phyloP scores from a whole-genome alignment of 2,329 filamentous ascomycete genomes.

The Sclerotinia sclerotiorum region DNA sequence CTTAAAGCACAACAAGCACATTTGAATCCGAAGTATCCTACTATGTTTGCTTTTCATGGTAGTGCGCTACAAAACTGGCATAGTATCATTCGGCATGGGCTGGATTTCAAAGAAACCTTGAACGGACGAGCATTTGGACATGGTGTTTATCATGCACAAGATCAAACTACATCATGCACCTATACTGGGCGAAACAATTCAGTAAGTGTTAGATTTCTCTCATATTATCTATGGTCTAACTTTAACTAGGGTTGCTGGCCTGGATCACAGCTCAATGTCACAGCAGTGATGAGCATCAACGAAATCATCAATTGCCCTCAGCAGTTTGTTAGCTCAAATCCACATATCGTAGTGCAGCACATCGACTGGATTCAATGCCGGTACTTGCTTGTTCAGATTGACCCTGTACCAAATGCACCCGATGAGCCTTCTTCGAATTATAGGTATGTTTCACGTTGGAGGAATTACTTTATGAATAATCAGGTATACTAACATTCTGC shows the following conservation, averaged over 20 bases:
- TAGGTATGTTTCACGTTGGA: not conserved
- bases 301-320: slow-evolving; percentile 77
- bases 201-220: slow-evolving; percentile 26
- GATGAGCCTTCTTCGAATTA: not conserved
- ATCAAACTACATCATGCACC: slow-evolving; percentile 54
- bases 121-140: slow-evolving; percentile 74
- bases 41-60: slow-evolving; percentile 85
- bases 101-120: slow-evolving; percentile 64
- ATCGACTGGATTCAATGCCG: slow-evolving; percentile 88
- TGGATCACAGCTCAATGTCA: slow-evolving; percentile 62
- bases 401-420: not conserved
- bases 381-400: slow-evolving; percentile 68
- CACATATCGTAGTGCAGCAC: slow-evolving; percentile 71
- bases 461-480: not conserved
- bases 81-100: slow-evolving; percentile 77
- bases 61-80: slow-evolving; percentile 81
- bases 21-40: slow-evolving; percentile 53
- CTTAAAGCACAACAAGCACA: slow-evolving; percentile 49
- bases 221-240: slow-evolving; percentile 18
- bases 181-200: slow-evolving; percentile 19
- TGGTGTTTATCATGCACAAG: slow-evolving; percentile 75
- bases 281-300: slow-evolving; percentile 68
- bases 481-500: not conserved
- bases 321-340: slow-evolving; percentile 55
- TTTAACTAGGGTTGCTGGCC: slow-evolving; percentile 54